Evolutionary conservation across 176 grass and related monocot species (phyloP), one percentile per base, ranked within the genome.

Genomic region (Triticum turgidum): DNA sequence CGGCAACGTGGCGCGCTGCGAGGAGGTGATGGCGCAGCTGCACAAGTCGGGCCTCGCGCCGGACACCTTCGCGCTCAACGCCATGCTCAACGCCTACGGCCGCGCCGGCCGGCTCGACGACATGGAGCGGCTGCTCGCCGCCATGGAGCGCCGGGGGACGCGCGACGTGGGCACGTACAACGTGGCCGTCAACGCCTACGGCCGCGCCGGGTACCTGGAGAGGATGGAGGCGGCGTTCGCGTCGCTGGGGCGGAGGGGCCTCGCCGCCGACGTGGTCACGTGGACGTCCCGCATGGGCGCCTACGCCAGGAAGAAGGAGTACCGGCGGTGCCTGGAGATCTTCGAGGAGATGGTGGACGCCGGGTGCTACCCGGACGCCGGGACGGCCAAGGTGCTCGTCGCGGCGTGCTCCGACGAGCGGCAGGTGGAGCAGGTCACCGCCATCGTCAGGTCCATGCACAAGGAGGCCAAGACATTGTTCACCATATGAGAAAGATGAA

Each of bases 301-400:
- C 49, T 95, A 95, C 82, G 88, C 93, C 29, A 89, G 92, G 82
- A 98, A 89, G 91, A 88, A 98, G 59, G 88, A 86, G 68, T 93
- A 95, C 88, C 45, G 49, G 83, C 58, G 87, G 77, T 98, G 96
- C 85, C 65, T 98, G 78, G 79, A 91, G 86, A 78, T 95, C 9
- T 95, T 98, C 76, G 93, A 98, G 89, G 86, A 98, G 88, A 98
- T 98, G 96, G 85, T 98, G 24, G 89, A 98, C 86, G 85, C 93
- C 6, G 90, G 96, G 4, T 98, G 96, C 77, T 94, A 92, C 75
- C 93, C 96, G 11, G 96, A 95, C 86, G 96, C 89, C 34, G 91
- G 93, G 14, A 95, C 93, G 6, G 96, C 91, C 1, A 98, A 91
- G 88, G 93, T 98, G 83, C 88, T 98, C 20, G 84, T 98, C 30